Conservation (phyloP, 73 alveolate genomes). For the Tetrahymena thermophila region DNA sequence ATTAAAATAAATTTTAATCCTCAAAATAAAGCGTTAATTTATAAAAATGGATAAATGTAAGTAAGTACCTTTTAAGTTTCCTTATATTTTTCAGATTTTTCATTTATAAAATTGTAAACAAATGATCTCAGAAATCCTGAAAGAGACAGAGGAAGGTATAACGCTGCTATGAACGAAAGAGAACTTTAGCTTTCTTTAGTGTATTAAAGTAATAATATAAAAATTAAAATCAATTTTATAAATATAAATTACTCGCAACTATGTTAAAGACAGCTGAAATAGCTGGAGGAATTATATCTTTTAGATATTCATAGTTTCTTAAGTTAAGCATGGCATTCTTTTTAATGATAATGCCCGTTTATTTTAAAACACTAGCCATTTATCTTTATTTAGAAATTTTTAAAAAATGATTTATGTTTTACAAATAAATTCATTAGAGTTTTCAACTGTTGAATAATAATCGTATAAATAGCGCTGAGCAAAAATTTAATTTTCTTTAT, state of each 20-base stretch:
- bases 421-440: neutral
- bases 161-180: neutral
- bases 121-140: slow-evolving; percentile 18
- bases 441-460: neutral
- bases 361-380: neutral
- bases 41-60: neutral
- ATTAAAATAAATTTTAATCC: neutral
- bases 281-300: neutral
- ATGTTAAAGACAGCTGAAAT: neutral
- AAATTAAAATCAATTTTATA: neutral
- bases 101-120: slow-evolving; percentile 7
- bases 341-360: neutral
- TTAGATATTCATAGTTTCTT: neutral
- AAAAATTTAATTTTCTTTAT: neutral
- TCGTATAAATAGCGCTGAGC: neutral
- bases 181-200: neutral
- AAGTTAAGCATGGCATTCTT: neutral
- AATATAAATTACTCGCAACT: neutral
- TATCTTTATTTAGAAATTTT: neutral
- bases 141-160: neutral
- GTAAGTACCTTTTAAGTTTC: slow-evolving; percentile 2
- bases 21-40: neutral
- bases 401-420: neutral
- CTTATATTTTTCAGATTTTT: slow-evolving; percentile 21
- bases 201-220: neutral